Evolutionary conservation across 495 filamentous ascomycete species (phyloP), one percentile per base, ranked within the genome.

Genomic region (Trichoderma virens): DNA sequence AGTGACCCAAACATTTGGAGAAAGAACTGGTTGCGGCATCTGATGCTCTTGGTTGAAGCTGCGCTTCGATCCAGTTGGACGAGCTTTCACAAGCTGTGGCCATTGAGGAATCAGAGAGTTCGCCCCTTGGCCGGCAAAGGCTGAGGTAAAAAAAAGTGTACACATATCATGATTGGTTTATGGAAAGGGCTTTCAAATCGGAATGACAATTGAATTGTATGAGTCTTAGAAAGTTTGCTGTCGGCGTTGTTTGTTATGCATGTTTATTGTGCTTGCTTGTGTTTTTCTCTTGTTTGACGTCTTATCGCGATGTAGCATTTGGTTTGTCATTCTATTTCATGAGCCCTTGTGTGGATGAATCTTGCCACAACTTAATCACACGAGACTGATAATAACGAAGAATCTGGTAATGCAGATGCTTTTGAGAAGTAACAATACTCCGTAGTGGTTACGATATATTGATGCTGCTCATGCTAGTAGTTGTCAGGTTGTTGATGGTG

Each of bases 131-230:
- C n/a, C 23, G 51, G 51, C 9, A 56, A 9, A 18, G 51, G 9
- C 5, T 8, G 27, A 28, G 51, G 16, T 13, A 56, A 23, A 56
- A 56, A n/a, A 47, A 56, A 56, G 51, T 56, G 51, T 56, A 56
- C 51, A 56, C 23, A 56, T 56, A 56, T 56, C 51, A 56, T 56
- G 51, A 56, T 30, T 27, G 51, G 51, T 28, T 56, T 30, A 56
- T 11, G 51, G 51, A 30, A 56, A 27, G 51, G 45, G 51, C 51
- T 28, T 56, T 56, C 51, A 18, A 56, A 56, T 16, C 11, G 51
- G 27, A 56, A 56, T 56, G 51, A 56, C 23, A 30, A 56, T 56
- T 56, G 51, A 56, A 27, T 30, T 56, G 51, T 56, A 56, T 56
- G 51, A 56, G 51, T 28, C 27, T n/a, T 30, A 13, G 7, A 56